A percentile compares a stretch with the other conserved stretches of the same genome.
phyloP scores from a whole-genome alignment of 768 basidiomycete species.

The Floccularia luteovirens region DNA sequence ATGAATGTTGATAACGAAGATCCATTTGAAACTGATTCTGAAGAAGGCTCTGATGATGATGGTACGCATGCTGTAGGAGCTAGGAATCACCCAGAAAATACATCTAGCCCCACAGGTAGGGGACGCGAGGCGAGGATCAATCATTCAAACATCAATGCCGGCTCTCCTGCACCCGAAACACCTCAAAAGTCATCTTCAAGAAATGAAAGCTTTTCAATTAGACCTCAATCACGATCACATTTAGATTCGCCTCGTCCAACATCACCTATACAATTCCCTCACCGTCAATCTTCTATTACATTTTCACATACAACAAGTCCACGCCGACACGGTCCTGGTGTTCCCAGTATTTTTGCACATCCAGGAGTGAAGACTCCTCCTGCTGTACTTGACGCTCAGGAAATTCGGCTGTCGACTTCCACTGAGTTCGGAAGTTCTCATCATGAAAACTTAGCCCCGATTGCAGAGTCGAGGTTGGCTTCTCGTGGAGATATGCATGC shows the following conservation, averaged over 20 bases:
- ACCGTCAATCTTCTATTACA: slow-evolving; percentile 23
- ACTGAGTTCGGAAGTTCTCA: slow-evolving; percentile 23
- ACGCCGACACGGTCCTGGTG: slow-evolving; percentile 50
- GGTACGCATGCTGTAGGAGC: slow-evolving; percentile 9
- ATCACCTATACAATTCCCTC: slow-evolving; percentile 16
- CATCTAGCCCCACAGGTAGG: not conserved
- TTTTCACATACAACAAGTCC: slow-evolving; percentile 28
- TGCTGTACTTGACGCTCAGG: slow-evolving; percentile 68
- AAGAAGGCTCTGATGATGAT: slow-evolving; percentile 24
- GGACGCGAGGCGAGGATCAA: not conserved
- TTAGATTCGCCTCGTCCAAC: slow-evolving; percentile 3
- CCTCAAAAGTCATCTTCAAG: not conserved
- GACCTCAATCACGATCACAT: not conserved
- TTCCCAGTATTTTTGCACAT: slow-evolving; percentile 79
- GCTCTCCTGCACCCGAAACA: not conserved
- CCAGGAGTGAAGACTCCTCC: slow-evolving; percentile 75
- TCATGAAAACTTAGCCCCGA: slow-evolving; percentile 39
- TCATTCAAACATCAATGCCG: not conserved
- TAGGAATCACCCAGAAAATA: not conserved
- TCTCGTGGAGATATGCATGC: slow-evolving; percentile 18
- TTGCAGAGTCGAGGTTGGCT: slow-evolving; percentile 38
- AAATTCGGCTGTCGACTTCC: slow-evolving; percentile 42
- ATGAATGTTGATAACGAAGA: slow-evolving; percentile 93
- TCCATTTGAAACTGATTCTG: slow-evolving; percentile 57
- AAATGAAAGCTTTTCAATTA: not conserved